Evolutionary conservation across 768 basidiomycete genomes (phyloP).

Genomic region (Jaapia argillacea): DNA sequence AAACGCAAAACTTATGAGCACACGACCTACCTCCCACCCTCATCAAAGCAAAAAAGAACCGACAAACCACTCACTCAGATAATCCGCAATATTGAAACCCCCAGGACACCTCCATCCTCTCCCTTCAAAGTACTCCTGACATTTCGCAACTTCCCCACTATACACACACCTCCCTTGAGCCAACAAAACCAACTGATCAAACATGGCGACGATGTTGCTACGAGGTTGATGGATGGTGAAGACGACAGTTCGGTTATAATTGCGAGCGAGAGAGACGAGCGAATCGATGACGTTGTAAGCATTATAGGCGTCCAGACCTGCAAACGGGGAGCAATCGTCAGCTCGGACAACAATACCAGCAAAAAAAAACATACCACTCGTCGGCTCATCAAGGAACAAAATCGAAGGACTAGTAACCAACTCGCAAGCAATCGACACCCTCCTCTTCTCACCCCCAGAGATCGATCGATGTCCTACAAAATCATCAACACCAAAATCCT

Average conservation of each 20-base stretch:
- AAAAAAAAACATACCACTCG: constrained; percentile 57
- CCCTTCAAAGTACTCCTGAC: constrained; percentile 70
- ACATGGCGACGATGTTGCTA: constrained; percentile 93
- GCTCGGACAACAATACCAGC: neutral
- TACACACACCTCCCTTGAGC: constrained; percentile 81
- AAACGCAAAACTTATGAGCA: too few relatives aligned
- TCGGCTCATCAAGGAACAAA: constrained; percentile 94
- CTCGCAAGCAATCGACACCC: constrained; percentile 97
- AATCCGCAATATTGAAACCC: constrained; percentile 97
- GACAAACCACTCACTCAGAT: constrained; percentile 61
- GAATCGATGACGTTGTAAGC: constrained; percentile 92
- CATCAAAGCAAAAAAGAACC: constrained; percentile 2
- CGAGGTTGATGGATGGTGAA: constrained; percentile 99
- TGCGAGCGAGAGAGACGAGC: constrained; percentile 72
- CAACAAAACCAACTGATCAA: constrained; percentile 84
- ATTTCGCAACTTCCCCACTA: constrained; percentile 65
- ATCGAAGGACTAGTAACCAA: constrained; percentile 96
- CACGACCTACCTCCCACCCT: too few relatives aligned
- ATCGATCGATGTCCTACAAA: constrained; percentile 72
- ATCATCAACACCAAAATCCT: neutral
- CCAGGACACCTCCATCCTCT: constrained; percentile 81
- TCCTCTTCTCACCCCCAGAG: constrained; percentile 94
- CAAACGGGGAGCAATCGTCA: constrained; percentile 5
- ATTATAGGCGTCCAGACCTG: constrained; percentile 91
- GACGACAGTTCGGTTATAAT: constrained; percentile 90